phyloP scores from a whole-genome alignment of 192 early-diverging fungal species.

The Rhizophagus sp. region DNA sequence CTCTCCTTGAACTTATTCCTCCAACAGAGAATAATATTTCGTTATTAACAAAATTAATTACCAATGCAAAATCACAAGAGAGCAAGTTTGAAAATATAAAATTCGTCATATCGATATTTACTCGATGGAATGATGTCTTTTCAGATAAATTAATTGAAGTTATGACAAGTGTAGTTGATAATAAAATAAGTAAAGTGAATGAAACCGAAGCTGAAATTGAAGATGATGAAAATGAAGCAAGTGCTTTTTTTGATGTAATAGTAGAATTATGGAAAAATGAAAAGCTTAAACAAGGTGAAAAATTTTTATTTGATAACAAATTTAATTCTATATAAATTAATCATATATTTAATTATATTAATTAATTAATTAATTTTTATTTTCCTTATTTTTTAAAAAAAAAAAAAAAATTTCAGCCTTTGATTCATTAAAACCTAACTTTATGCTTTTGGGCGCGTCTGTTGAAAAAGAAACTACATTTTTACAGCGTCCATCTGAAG shows the following conservation, averaged over 20 bases:
- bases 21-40: neutral
- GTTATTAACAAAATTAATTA: neutral
- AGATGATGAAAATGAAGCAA: neutral
- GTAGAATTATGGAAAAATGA: neutral
- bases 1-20: neutral
- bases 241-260: neutral
- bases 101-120: neutral
- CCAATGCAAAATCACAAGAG: neutral
- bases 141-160: neutral
- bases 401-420: neutral
- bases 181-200: neutral
- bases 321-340: neutral
- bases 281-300: neutral
- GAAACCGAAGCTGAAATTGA: neutral
- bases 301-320: too few species aligned
- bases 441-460: neutral
- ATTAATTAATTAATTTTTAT: neutral
- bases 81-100: neutral
- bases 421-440: neutral
- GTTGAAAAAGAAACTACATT: neutral
- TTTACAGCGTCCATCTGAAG: neutral
- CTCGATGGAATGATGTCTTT: neutral
- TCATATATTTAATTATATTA: neutral
- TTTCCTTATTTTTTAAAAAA: neutral
- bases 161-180: neutral